Evolutionary conservation across 352 stramenopile species (phyloP).

Genomic region (Blastocystis sp.): DNA sequence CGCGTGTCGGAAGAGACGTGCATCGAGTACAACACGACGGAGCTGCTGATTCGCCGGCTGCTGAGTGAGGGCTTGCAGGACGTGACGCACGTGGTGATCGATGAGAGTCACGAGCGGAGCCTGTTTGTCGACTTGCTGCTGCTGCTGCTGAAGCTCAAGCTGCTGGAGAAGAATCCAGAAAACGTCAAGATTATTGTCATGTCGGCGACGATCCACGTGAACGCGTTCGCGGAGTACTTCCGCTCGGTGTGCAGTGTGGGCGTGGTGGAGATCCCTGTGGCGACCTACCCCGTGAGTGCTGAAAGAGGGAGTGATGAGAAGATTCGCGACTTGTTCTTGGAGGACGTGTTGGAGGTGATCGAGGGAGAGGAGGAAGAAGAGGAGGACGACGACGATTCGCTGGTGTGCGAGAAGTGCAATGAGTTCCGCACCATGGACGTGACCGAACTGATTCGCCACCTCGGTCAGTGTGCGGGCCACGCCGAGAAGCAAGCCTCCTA

Average conservation of each 20-base stretch:
- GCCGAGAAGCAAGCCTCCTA: not conserved
- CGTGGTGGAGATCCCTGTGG: not conserved
- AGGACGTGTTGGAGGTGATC: not conserved
- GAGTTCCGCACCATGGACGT: not conserved
- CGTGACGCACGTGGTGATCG: slow-evolving; percentile 36
- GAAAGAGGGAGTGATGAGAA: not conserved
- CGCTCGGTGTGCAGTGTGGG: not conserved
- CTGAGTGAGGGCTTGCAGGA: not conserved
- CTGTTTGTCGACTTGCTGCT: slow-evolving; percentile 39
- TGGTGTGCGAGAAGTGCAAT: not conserved
- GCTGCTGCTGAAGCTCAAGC: slow-evolving; percentile 73
- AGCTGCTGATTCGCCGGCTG: not conserved
- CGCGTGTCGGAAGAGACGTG: slow-evolving; percentile 12
- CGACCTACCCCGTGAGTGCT: not conserved
- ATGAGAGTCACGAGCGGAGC: slow-evolving; percentile 59
- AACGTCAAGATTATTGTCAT: slow-evolving; percentile 71
- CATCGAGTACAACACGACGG: not conserved
- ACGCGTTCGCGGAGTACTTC: not conserved
- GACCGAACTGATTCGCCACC: not conserved
- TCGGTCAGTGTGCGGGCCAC: not conserved
- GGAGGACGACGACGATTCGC: not conserved
- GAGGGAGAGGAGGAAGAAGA: not conserved
- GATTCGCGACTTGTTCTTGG: not conserved
- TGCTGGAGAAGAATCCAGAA: slow-evolving; percentile 75
- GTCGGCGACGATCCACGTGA: slow-evolving; percentile 76